Base-by-base conservation (phyloP, 2,329 filamentous ascomycete genomes). In the Furcasterigmium sp. region DNA sequence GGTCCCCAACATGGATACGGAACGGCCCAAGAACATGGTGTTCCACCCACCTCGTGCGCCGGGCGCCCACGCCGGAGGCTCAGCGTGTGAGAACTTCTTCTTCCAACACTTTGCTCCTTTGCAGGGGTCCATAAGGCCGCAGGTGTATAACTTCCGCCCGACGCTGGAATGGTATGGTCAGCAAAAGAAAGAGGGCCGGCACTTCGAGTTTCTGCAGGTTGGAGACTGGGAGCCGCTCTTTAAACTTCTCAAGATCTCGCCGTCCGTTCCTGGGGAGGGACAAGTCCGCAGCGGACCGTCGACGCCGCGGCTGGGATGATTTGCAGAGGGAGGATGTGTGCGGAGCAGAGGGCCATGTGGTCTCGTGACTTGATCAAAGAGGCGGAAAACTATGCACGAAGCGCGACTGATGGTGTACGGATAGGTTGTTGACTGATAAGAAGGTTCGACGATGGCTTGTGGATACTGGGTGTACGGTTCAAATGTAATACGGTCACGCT, bases 81-180 rank as follows among this genome's bases (percentile, higher is more conserved):
- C 25, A 8, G 25, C 54, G 34, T 74, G 69, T 51, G 50, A 50
- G 21, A 80, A 80, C 45, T 48, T 55, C 5, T 59, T 80, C 17
- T 68, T 68, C 46, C 63, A 70, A 29, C 53, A 57, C 30, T 65
- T 67, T 5, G 36, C 55, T 39, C 43, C 49, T 28, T 47, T 54
- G 13, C 43, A 54, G n/a, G 34, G 32, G 11, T 30, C 39, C 9
- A 45, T 57, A 15, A 39, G 46, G 6, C 34, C 44, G 3, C 52
- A 26, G 23, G 23, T 11, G 7, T 26, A 11, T 51, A 53, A 53
- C 14, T 79, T 72, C 50, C 55, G 53, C 34, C 66, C 72, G 8
- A 80, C 77, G 2, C 46, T 61, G 46, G 58, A 69, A 5, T 81
- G 78, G 78, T 81, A 80, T 48, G 60, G 69, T 29, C 71, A 76